Conservation (phyloP, 2,329 filamentous ascomycete species). For the Penicillium digitatum region DNA sequence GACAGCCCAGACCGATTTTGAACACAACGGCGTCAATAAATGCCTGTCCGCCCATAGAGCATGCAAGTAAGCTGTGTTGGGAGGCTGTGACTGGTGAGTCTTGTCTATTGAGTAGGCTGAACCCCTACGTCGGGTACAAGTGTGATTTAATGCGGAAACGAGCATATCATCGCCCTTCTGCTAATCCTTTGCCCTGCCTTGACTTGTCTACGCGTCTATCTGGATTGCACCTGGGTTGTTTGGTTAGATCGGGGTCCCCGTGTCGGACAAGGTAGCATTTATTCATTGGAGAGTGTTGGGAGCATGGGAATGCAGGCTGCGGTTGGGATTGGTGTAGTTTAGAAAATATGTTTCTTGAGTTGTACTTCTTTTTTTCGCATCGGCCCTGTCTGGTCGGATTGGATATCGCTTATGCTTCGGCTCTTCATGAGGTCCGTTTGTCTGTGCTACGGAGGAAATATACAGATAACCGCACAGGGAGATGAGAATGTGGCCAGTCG, state of each 20-base stretch:
- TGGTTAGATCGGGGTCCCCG: neutral
- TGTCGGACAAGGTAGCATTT: neutral
- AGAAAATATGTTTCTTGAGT: neutral
- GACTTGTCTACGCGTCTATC: neutral
- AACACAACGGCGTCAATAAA: neutral
- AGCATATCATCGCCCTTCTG: neutral
- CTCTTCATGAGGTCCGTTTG: neutral
- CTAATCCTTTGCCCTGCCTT: neutral
- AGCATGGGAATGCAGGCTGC: neutral
- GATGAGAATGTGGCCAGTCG: neutral
- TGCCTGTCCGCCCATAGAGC: neutral
- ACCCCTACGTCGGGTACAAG: neutral
- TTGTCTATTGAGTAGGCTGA: neutral
- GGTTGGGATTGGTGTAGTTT: neutral
- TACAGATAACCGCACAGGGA: neutral
- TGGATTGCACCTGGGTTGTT: neutral
- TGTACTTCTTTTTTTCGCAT: neutral
- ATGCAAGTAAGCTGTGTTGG: constrained; percentile 6
- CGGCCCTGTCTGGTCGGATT: neutral
- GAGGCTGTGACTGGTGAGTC: neutral
- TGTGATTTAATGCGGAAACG: neutral
- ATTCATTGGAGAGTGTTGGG: neutral
- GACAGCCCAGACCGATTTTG: neutral
- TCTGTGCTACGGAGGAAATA: neutral
- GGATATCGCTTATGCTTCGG: constrained; percentile 1